Evolutionary conservation across 2,329 filamentous ascomycete species (phyloP), one percentile per base, ranked within the genome.

Genomic region (Scleromitrula shiraiana): DNA sequence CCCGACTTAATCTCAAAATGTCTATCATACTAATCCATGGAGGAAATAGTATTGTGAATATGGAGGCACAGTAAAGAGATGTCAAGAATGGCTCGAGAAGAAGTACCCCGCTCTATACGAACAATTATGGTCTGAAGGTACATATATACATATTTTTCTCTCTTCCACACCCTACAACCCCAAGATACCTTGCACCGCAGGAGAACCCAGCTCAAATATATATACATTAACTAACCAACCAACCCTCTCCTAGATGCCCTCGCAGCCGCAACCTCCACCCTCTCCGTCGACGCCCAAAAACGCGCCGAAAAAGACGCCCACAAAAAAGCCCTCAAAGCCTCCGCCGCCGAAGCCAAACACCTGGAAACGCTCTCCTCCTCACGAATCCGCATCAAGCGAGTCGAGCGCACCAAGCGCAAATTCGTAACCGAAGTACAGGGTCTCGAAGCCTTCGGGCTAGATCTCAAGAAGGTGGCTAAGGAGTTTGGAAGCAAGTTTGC

Each of bases 401-500:
- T 98, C 60, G 93, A 97, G 75, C 82, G 93, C 54, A 97, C 95
- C 70, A 98, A 98, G 77, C 82, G 93, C 63, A 98, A 98, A 72
- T 94, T 83, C 65, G 90, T 98, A 46, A 98, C 93, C 0, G 84
- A 90, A 14, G 82, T 98, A n/a, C 80, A 80, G 6, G 93, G 93
- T 0, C 74, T 98, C 17, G 93, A 98, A 67, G 82, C 84, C 0
- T 95, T 96, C 62, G 88, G 88, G 0, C 68, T 97, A 35, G 91
- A 97, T 49, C 76, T 96, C 62, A 98, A 98, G 70, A 97, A 96
- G 72, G 77, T 95, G 7, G 83, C 90, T 50, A 97, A 97, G 74
- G 93, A 97, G 63, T 83, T 97, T 58, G 93, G 93, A 54, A 98
- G 97, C 78, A 97, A 96, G 70, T 97, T 98, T 64, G 93, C 93